Conservation (phyloP, 495 filamentous ascomycete species). For the Penicillium riverlandense region DNA sequence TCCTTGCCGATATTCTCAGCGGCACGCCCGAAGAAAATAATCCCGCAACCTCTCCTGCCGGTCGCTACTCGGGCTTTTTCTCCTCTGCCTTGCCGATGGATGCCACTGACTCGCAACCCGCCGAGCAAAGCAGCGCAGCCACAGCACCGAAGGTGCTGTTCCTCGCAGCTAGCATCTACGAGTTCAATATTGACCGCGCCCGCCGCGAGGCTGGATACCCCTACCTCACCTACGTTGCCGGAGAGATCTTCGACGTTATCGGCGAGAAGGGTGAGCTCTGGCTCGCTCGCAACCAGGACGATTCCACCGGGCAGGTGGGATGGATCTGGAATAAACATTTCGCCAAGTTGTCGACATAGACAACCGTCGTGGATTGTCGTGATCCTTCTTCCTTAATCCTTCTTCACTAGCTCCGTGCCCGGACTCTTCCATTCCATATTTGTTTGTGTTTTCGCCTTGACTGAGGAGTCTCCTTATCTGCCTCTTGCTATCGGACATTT, state of each 20-base stretch:
- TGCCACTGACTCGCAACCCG: slow-evolving; percentile 17
- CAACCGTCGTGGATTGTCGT: background rate
- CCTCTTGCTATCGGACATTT: no score
- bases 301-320: slow-evolving; percentile 65
- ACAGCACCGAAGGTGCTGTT: slow-evolving; percentile 59
- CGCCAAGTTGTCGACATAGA: slow-evolving; percentile 55
- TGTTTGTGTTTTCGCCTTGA: no score
- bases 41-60: slow-evolving; percentile 20
- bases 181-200: slow-evolving; percentile 92
- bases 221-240: slow-evolving; percentile 89
- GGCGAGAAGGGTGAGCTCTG: slow-evolving; percentile 95
- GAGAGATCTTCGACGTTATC: slow-evolving; percentile 88
- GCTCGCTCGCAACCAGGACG: slow-evolving; percentile 96
- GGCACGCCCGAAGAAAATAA: slow-evolving; percentile 15
- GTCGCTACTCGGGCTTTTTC: slow-evolving; percentile 61
- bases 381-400: background rate
- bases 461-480: no score
- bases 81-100: slow-evolving; percentile 83
- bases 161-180: slow-evolving; percentile 86
- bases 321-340: slow-evolving; percentile 99
- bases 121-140: slow-evolving; percentile 13
- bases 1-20: slow-evolving; percentile 30
- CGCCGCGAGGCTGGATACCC: slow-evolving; percentile 90
- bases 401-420: background rate
- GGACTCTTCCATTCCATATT: background rate